Evolutionary conservation across 257 asterid species (phyloP), one percentile per base, ranked within the genome.

Genomic region (Orobanche coerulescens): DNA sequence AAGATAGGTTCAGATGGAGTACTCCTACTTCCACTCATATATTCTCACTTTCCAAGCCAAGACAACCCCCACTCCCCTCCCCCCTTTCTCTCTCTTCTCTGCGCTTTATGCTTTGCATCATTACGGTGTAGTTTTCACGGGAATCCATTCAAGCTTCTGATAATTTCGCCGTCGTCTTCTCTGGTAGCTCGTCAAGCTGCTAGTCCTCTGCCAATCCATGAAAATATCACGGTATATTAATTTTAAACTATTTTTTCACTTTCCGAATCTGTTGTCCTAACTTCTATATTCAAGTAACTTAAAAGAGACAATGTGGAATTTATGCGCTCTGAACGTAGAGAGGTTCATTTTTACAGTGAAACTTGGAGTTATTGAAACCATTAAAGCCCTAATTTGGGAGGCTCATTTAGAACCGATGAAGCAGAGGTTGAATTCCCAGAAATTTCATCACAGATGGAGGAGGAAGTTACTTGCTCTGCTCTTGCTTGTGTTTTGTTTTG

Each of bases 361-460:
- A 19, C 11, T 58, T 43, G 65, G 65, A 53, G 54, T 28, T 48
- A 16, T 36, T 42, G 18, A n/a, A 7, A 42, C 6, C n/a, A 42
- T 15, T 48, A 22, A 19, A 48, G 22, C 55, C 55, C 55, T 48
- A 48, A 47, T 43, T 52, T 61, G 36, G 79, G 68, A 28, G 44
- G 22, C n/a, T 43, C 22, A 15, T n/a, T 43, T 43, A 16, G 22
- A 4, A 16, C 1, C 65, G 58, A 68, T 76, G 79, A 82, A 79
- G 68, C 69, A 79, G 40, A 74, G 82, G 74, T 62, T 78, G 22
- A 79, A 65, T 78, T 82, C 84, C 15, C 74, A 65, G 73, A 86
- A 86, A 75, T 81, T 73, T 54, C 86, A 65, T 22, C 84, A 78
- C 43, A 78, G 86, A 61, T 84, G 95, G 95, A 87, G 65, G 82